Percentiles rank a stretch among this genome's conserved stretches.
Conservation (phyloP, 257 asterid species). For the Nemophila menziesii region DNA sequence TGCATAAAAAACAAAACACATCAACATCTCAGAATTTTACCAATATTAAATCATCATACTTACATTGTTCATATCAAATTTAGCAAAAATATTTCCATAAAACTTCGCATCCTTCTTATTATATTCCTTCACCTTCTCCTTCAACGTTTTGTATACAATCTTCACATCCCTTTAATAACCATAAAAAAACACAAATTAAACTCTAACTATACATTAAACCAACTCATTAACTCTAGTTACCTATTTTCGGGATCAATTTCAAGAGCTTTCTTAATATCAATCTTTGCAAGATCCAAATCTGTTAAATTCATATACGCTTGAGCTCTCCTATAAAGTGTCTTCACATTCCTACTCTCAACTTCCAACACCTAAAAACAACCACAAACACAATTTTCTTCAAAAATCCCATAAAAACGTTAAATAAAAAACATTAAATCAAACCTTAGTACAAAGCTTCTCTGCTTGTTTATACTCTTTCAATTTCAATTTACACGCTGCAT, state of each 20-base stretch:
- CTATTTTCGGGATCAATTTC: slow-evolving; percentile 54
- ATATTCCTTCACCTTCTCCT: slow-evolving; percentile 42
- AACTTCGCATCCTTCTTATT: slow-evolving; percentile 48
- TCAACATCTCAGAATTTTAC: not conserved
- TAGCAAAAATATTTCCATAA: slow-evolving; percentile 41
- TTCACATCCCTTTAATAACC: slow-evolving; percentile 43
- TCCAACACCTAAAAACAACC: no score
- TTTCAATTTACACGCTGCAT: slow-evolving; percentile 59
- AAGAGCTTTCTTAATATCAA: slow-evolving; percentile 48
- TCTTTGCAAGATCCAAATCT: slow-evolving; percentile 48
- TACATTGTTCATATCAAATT: slow-evolving; percentile 39
- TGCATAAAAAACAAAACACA: slow-evolving; percentile 12
- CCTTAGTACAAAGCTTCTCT: slow-evolving; percentile 33
- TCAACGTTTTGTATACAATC: slow-evolving; percentile 34
- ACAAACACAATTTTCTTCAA: no score
- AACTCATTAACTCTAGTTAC: slow-evolving; percentile 4
- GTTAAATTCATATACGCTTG: slow-evolving; percentile 43
- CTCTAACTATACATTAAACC: not conserved
- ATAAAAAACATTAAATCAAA: no score
- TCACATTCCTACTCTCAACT: slow-evolving; percentile 30
- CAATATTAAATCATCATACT: not conserved
- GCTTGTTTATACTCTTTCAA: slow-evolving; percentile 46
- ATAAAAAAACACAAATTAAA: not conserved
- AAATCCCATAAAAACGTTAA: no score
- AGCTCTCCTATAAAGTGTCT: slow-evolving; percentile 58